Base-by-base conservation (phyloP, 2,329 filamentous ascomycete species). In the Sporothrix variecibatus region DNA sequence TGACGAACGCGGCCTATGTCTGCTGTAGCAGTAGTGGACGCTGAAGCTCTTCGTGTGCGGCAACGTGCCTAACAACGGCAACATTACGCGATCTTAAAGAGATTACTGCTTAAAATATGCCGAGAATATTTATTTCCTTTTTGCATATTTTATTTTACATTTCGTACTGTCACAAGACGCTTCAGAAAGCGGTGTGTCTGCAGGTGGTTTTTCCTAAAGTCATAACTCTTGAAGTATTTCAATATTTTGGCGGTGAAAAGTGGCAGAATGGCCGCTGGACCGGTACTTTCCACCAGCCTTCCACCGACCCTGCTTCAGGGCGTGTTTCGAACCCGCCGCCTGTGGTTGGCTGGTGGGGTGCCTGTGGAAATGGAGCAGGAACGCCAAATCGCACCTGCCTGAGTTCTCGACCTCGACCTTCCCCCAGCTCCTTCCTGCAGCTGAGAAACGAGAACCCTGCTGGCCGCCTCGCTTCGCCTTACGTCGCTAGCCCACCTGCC, bases 361-460 rank as follows among this genome's bases (percentile, higher is more conserved):
- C 2, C 60, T 15, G 34, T 65, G 56, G 11, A 43, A n/a, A 53
- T 53, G n/a, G n/a, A n/a, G 17, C 49, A 51, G 49, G 17, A 51
- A 17, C n/a, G 17, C 23, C n/a, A 53, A 53, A 15, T 23, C 46
- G 51, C 23, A 56, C 23, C 26, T 15, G 26, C 8, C 23, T n/a
- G 51, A 23, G 20, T n/a, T 11, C 51, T 53, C 51, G n/a, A 53
- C 20, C 49, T 12, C 56, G n/a, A n/a, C 17, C 58, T n/a, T 3
- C 15, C 31, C 5, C 12, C 6, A 40, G 28, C 31, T 3, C 40
- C 51, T 53, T 26, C 51, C 4, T 60, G 34, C 5, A 46, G 40
- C 40, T 46, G 65, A 65, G 67, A 43, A 43, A 43, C 40, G 15
- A 43, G 40, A 73, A 73, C 72, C 72, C 31, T 71, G 72, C 56